Percentiles rank a stretch among this genome's conserved stretches.
Evolutionary conservation across 352 stramenopile genomes (phyloP).

Genomic region (Globisporangium yorkense): DNA sequence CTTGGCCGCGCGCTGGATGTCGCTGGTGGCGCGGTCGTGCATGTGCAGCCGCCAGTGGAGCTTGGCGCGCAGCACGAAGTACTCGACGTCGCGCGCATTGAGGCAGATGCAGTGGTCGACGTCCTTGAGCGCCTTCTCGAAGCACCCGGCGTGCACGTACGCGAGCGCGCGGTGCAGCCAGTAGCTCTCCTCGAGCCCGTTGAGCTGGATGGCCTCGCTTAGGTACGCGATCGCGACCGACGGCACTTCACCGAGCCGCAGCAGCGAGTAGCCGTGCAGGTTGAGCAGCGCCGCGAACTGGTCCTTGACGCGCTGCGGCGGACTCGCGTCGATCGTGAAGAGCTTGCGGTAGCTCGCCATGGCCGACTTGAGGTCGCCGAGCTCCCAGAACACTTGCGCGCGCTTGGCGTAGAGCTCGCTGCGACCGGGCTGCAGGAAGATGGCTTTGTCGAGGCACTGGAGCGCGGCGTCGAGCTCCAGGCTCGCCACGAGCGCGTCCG

Average conservation of each 20-base stretch:
- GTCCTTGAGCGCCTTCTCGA: conserved; percentile 75
- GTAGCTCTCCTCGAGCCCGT: conserved; percentile 61
- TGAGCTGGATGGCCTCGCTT: conserved; percentile 69
- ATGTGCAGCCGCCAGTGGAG: conserved; percentile 75
- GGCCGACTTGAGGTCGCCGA: conserved; percentile 75
- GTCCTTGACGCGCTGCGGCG: conserved; percentile 64
- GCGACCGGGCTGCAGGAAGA: conserved; percentile 60
- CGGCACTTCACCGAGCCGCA: conserved; percentile 49
- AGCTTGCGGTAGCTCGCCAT: conserved; percentile 79
- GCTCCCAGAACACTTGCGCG: conserved; percentile 61
- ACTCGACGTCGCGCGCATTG: conserved; percentile 70
- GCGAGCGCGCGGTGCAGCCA: conserved; percentile 74
- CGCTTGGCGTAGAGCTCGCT: conserved; percentile 53
- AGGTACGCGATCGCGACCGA: conserved; percentile 58
- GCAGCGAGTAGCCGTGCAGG: conserved; percentile 60
- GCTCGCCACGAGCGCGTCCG: conserved; percentile 23
- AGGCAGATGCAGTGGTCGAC: conserved; percentile 79
- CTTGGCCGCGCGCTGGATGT: conserved; percentile 53
- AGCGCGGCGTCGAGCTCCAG: conserved; percentile 43
- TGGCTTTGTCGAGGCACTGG: conserved; percentile 62
- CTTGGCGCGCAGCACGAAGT: conserved; percentile 77
- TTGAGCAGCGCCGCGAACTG: conserved; percentile 71
- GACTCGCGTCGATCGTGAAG: conserved; percentile 46
- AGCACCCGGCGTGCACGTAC: conserved; percentile 45
- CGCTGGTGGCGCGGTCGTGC: conserved; percentile 63